Evolutionary conservation across 78 protist genomes (phyloP).

Genomic region (Dictyostelium firmibasis): DNA sequence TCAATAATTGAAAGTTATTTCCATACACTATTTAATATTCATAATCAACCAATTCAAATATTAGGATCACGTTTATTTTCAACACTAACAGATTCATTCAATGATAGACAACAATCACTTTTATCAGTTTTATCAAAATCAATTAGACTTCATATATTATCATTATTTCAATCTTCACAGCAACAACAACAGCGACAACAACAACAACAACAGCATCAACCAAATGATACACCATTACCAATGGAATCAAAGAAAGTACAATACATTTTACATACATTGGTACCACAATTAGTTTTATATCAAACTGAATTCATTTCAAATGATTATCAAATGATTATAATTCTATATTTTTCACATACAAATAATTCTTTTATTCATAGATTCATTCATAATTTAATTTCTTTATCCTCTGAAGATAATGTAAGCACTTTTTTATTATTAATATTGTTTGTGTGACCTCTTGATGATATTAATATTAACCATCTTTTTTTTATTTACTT

Average conservation of each 20-base stretch:
- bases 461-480: too few relatives aligned
- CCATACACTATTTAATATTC: not conserved
- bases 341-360: constrained; percentile 8
- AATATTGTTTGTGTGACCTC: too few relatives aligned
- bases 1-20: constrained; percentile 13
- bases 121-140: not conserved
- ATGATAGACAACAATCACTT: not conserved
- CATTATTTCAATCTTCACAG: not conserved
- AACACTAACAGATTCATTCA: not conserved
- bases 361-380: constrained; percentile 12
- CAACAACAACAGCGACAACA: not conserved
- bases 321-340: not conserved
- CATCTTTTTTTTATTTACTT: too few relatives aligned
- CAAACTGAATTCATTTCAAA: constrained; percentile 17
- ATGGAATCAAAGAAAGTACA: constrained; percentile 3
- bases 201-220: not conserved
- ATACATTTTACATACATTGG: not conserved
- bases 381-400: constrained; percentile 20
- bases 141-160: constrained; percentile 13
- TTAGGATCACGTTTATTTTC: not conserved
- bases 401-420: not conserved
- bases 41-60: not conserved
- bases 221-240: not conserved
- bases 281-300: constrained; percentile 6
- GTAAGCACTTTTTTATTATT: not conserved